Conservation (phyloP, 805 yeast genomes). For the Geotrichum ghanense region DNA sequence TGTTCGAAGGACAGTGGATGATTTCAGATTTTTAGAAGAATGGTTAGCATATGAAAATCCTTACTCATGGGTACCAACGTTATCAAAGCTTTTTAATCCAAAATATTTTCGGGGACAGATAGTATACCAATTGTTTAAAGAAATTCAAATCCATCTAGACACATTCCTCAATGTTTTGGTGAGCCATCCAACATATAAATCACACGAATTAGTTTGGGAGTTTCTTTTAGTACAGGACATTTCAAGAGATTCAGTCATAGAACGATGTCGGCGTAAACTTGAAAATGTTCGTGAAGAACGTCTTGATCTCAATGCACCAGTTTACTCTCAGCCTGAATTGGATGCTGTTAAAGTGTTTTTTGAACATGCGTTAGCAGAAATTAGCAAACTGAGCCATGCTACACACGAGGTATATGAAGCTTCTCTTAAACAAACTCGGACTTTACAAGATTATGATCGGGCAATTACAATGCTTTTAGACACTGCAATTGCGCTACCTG, state of each 20-base stretch:
- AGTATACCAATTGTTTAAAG: conserved; percentile 20
- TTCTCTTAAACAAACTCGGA: conserved; percentile 11
- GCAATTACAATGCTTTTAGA: conserved; percentile 10
- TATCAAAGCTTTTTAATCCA: conserved; percentile 20
- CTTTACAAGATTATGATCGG: conserved; percentile 11
- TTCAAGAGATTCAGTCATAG: conserved; percentile 15
- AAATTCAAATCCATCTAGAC: conserved; percentile 38
- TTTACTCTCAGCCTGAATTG: conserved; percentile 12
- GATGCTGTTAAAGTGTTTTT: conserved; percentile 17
- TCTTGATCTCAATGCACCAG: conserved; percentile 12
- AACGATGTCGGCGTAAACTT: conserved; percentile 17
- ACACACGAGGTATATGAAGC: conserved; percentile 6
- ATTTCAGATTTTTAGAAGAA: conserved; percentile 24
- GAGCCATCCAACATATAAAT: conserved; percentile 27
- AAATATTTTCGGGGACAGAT: conserved; percentile 22
- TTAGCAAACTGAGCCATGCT: conserved; percentile 7
- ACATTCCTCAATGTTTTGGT: conserved; percentile 34
- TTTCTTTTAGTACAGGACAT: conserved; percentile 24
- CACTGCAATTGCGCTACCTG: neutral
- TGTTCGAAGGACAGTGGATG: conserved; percentile 22
- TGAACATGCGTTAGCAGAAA: conserved; percentile 15
- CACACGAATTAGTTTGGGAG: conserved; percentile 33
- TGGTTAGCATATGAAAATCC: conserved; percentile 26
- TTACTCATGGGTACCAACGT: conserved; percentile 27
- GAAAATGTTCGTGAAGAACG: conserved; percentile 16